Base-by-base conservation (phyloP, 176 grass and related monocot species). In the Hordeum marinum region DNA sequence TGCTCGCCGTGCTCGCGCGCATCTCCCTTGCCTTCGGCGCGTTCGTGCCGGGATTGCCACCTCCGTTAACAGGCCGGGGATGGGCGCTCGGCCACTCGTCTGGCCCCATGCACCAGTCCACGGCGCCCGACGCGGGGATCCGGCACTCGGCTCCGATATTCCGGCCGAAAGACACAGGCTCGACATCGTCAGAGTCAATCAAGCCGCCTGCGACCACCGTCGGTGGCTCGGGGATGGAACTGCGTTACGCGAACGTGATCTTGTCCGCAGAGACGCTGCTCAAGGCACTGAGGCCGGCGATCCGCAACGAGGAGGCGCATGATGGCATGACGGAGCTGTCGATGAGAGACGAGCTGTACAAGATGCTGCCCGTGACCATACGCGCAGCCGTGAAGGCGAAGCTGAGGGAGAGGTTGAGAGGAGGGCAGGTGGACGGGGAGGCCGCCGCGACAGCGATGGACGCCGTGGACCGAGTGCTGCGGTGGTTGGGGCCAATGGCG, bases 81-180 rank as follows among this genome's bases (percentile, higher is more conserved):
- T 69, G 43, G 64, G 54, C 62, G 63, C 75, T 70, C 13, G 85
- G 85, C 17, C 40, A 79, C 68, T 89, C 89, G 11, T 93, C 87
- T 8, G 91, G 91, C 21, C 92, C 87, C 11, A 57, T 90, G 13
- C 83, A 92, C 23, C 85, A 78, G 5, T 52, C 79, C 32, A 13
- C 63, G 14, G 3, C 79, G 6, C 46, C 80, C 10, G 76, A 72
- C 72, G 31, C 72, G 9, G 67, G 73, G 23, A 54, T 85, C 46
- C 73, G 93, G 58, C 85, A 94, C 77, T 98, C 93, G 37, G 93
- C 91, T 8, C 93, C 96, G 31, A 92, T 98, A 25, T 89, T 89
- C 65, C 40, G 61, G 12, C 80, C 46, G 23, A 90, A 78, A 26
- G 83, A 89, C 58, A 5, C 41, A 9, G 39, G 76, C 6, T 43